phyloP scores from a whole-genome alignment of 345 rosid species.

The Noccaea caerulescens region DNA sequence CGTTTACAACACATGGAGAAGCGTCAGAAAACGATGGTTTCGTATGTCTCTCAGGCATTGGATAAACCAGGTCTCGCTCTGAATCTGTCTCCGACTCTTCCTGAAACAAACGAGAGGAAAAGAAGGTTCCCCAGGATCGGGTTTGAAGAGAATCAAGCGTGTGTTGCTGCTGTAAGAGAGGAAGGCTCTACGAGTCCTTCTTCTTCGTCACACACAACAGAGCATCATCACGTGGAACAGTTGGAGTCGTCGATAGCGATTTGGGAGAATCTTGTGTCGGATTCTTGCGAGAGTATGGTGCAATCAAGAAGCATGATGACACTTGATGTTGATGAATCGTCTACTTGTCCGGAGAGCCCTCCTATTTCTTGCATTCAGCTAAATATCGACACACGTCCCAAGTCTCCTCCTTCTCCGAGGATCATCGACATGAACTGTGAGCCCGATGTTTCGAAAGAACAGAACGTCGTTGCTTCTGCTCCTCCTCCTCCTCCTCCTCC shows the following conservation, averaged over 20 bases:
- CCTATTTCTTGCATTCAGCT: constrained; percentile 61
- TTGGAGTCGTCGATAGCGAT: constrained; percentile 71
- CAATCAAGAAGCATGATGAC: constrained; percentile 51
- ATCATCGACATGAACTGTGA: constrained; percentile 83
- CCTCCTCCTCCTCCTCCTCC: constrained; percentile 24
- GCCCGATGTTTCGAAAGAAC: constrained; percentile 53
- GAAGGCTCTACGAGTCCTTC: constrained; percentile 47
- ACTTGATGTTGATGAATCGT: constrained; percentile 65
- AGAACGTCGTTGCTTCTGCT: neutral
- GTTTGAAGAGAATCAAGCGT: constrained; percentile 51
- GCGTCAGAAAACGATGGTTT: constrained; percentile 65
- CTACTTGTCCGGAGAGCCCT: constrained; percentile 75
- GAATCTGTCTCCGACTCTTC: constrained; percentile 50
- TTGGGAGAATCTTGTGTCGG: constrained; percentile 72
- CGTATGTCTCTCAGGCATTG: constrained; percentile 57
- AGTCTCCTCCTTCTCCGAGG: constrained; percentile 52
- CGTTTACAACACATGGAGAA: constrained; percentile 63
- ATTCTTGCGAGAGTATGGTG: constrained; percentile 46
- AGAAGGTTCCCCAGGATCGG: constrained; percentile 71
- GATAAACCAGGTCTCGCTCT: constrained; percentile 73
- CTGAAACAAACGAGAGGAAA: constrained; percentile 71
- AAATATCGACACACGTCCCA: constrained; percentile 54
- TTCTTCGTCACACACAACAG: constrained; percentile 51
- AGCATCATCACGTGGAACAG: constrained; percentile 54
- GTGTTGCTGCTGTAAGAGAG: constrained; percentile 30